A percentile compares a stretch with the other conserved stretches of the same genome.
Evolutionary conservation across 2,329 filamentous ascomycete genomes (phyloP).

Genomic region (Monilinia laxa): DNA sequence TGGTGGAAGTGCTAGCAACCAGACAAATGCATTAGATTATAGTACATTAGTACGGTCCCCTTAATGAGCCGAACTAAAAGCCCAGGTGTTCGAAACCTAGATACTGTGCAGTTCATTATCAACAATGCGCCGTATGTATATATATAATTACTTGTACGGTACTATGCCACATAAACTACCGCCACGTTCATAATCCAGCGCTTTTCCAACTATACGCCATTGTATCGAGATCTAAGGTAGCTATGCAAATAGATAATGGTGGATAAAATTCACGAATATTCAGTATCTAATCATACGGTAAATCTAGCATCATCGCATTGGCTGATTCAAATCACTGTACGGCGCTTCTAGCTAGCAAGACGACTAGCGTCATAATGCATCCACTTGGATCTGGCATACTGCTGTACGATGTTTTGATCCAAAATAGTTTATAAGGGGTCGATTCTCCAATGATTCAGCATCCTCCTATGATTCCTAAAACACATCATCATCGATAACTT

Average conservation of each 20-base stretch:
- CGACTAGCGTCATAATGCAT: not conserved
- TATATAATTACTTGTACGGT: not conserved
- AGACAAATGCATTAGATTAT: not conserved
- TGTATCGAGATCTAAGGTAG: no score
- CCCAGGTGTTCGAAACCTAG: accelerated
- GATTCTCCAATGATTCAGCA: not conserved
- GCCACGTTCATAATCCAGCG: not conserved
- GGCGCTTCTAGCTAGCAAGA: not conserved
- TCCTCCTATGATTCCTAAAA: not conserved
- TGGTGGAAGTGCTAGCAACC: not conserved
- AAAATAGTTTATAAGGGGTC: not conserved
- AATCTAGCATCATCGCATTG: not conserved
- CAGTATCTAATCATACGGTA: not conserved
- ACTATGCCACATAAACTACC: not conserved
- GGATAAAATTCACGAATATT: not conserved
- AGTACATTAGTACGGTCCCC: not conserved
- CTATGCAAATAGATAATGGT: not conserved
- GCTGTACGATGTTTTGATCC: not conserved
- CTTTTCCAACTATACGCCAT: not conserved
- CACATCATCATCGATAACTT: not conserved
- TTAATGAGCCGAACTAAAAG: not conserved
- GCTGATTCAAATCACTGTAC: not conserved
- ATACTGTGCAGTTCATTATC: not conserved
- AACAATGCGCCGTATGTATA: not conserved
- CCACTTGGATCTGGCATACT: not conserved